These are phyloP conservation scores for Globisporangium nodosum DNA, from an alignment of 352 stramenopile genomes.

Conservation along the genomic window DNA sequence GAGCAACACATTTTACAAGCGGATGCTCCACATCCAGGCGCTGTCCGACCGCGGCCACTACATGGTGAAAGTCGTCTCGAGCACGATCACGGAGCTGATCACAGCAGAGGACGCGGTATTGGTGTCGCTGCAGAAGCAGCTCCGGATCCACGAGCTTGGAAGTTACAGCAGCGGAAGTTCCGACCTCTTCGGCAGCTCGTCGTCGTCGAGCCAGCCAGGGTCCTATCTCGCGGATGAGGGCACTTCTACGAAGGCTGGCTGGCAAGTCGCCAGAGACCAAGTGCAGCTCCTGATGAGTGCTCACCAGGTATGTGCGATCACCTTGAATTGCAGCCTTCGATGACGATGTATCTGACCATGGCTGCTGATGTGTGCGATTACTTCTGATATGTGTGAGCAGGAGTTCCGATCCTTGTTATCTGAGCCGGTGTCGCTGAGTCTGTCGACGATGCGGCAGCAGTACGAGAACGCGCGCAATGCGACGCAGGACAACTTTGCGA, in stretches of 20 bases:
- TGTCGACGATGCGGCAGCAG: conserved; percentile 75
- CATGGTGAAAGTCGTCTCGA: conserved; percentile 49
- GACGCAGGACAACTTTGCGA: conserved; percentile 66
- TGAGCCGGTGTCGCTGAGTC: conserved; percentile 63
- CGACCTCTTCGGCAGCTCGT: conserved; percentile 35
- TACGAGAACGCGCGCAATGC: conserved; percentile 51
- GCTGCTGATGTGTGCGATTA: background rate
- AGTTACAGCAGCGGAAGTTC: conserved; percentile 13
- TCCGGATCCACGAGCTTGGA: conserved; percentile 45
- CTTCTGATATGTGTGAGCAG: conserved; percentile 13
- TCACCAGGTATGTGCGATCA: conserved; percentile 30
- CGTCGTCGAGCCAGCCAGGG: conserved; percentile 13
- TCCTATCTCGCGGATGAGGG: conserved; percentile 35
- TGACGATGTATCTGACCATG: background rate
- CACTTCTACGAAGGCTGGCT: conserved; percentile 44
- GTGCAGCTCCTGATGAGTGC: conserved; percentile 52
- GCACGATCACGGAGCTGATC: conserved; percentile 53
- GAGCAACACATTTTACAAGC: conserved; percentile 59
- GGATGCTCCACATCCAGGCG: conserved; percentile 58
- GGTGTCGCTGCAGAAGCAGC: conserved; percentile 44
- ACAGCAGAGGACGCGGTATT: conserved; percentile 45
- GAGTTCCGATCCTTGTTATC: conserved; percentile 75
- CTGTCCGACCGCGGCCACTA: conserved; percentile 63
- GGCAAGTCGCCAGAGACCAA: conserved; percentile 57
- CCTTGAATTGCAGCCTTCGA: too few species aligned